These are phyloP conservation scores for Zymoseptoria ardabiliae DNA, from an alignment of 2,329 filamentous ascomycete species.

Conservation along the genomic window DNA sequence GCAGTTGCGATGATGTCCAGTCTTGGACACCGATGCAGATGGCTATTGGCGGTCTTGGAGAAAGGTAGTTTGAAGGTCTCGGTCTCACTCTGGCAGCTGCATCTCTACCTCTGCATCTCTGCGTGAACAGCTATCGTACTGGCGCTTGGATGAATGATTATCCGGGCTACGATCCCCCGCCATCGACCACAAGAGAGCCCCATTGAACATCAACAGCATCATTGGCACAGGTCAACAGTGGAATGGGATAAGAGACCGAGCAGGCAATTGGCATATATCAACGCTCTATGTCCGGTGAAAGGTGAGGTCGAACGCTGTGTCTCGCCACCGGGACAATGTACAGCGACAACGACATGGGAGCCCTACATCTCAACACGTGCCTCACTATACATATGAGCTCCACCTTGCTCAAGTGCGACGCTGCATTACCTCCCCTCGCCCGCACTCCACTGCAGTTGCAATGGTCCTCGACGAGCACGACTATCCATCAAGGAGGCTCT, in stretches of 20 bases:
- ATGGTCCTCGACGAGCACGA: neutral
- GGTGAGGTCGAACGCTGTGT: neutral
- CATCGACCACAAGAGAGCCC: neutral
- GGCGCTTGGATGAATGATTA: neutral
- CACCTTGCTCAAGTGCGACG: neutral
- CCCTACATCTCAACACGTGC: neutral
- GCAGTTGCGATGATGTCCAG: neutral
- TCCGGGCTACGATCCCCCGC: neutral
- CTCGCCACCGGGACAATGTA: neutral
- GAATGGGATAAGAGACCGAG: neutral
- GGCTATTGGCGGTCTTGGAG: neutral
- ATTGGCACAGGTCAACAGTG: neutral
- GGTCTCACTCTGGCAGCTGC: neutral
- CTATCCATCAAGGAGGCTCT: neutral
- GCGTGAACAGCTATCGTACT: neutral
- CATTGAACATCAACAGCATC: neutral
- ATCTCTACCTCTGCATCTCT: neutral
- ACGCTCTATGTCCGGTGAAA: neutral
- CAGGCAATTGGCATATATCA: neutral
- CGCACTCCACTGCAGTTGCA: neutral
- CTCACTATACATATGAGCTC: neutral
- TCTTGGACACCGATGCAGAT: neutral
- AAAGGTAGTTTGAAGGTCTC: neutral
- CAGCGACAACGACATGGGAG: neutral
- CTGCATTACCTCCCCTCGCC: neutral